Conservation (phyloP, 257 asterid species). For the Eustoma russellianum region DNA sequence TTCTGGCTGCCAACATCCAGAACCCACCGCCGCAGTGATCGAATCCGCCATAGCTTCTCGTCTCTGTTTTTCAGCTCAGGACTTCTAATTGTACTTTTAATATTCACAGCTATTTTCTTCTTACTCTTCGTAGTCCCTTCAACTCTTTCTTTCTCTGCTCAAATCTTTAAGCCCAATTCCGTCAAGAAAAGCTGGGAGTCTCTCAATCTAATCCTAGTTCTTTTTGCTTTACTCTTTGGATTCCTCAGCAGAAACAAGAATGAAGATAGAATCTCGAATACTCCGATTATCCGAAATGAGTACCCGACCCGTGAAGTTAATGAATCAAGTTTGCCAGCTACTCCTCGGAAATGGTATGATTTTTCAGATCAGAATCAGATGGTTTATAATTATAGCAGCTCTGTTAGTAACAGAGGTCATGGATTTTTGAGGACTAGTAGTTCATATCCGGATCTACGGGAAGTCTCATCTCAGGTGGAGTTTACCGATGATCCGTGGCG, state of each 20-base stretch:
- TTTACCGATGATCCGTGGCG: slow-evolving; percentile 33
- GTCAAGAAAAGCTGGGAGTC: slow-evolving; percentile 90
- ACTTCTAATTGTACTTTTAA: slow-evolving; percentile 37
- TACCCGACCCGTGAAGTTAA: slow-evolving; percentile 11
- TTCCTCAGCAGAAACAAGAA: slow-evolving; percentile 57
- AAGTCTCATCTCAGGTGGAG: slow-evolving; percentile 33
- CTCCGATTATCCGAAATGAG: slow-evolving; percentile 21
- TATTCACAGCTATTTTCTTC: slow-evolving; percentile 49
- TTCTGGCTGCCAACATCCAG: slow-evolving; percentile 62
- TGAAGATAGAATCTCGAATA: slow-evolving; percentile 30
- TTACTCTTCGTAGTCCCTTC: slow-evolving; percentile 51
- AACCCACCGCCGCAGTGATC: slow-evolving; percentile 48
- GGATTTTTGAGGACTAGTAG: slow-evolving; percentile 45
- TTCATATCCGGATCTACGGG: slow-evolving; percentile 82
- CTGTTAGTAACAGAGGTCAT: slow-evolving; percentile 7
- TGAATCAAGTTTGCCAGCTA: slow-evolving; percentile 12
- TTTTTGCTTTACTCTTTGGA: slow-evolving; percentile 72
- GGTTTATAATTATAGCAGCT: slow-evolving; percentile 6
- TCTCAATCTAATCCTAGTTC: slow-evolving; percentile 51
- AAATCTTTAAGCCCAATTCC: slow-evolving; percentile 54
- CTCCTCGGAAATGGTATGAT: slow-evolving; percentile 14
- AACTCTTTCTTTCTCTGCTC: slow-evolving; percentile 35
- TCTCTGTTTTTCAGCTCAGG: slow-evolving; percentile 61
- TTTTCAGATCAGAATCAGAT: slow-evolving; percentile 15
- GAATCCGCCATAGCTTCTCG: slow-evolving; percentile 40